Evolutionary conservation across 768 basidiomycete species (phyloP), one percentile per base, ranked within the genome.

Genomic region (Leccinum arenicola): DNA sequence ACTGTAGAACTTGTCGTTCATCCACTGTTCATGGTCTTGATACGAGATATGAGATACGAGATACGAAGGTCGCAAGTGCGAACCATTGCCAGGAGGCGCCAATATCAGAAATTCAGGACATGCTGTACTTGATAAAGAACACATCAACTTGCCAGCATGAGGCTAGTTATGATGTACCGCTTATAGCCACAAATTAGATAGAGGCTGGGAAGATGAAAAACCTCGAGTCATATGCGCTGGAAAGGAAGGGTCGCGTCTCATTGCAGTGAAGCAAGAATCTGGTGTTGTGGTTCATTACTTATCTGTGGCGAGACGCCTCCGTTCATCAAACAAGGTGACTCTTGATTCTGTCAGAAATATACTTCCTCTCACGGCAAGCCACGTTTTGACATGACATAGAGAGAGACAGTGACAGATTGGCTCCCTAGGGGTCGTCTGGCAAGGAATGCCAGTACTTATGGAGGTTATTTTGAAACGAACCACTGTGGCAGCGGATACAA

Each of bases 391-490:
- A 25, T 9, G 3, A 17, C 15, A 27, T 29, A 15, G 49, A 27
- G 25, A 17, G 49, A 27, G 17, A 50, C 27, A 23, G 25, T 48
- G 43, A 58, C 40, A 49, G 15, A 55, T 61, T 49, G 17, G 36
- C 6, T 43, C 29, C 17, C 21, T 21, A 48, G 52, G 59, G 52
- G 1, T 14, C 14, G 6, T 48, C 36, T 17, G 21, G 43, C n/a
- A 57, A 55, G 27, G 29, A 23, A n/a, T 21, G 52, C 11, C 14
- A 27, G 25, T 25, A 25, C 25, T 25, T 25, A 31, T 6, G 35
- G n/a, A 45, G 43, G 40, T 43, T 19, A 45, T 19, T 45, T 45
- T 57, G 59, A 65, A 68, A 61, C 63, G 63, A 68, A 68, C 58
- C 63, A 23, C 19, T 48, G 47, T 47, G 45, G 21, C 52, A 36